A percentile compares a stretch with the other conserved stretches of the same genome.
Conservation (phyloP, 805 yeast species). For the Ogataea ganodermae region DNA sequence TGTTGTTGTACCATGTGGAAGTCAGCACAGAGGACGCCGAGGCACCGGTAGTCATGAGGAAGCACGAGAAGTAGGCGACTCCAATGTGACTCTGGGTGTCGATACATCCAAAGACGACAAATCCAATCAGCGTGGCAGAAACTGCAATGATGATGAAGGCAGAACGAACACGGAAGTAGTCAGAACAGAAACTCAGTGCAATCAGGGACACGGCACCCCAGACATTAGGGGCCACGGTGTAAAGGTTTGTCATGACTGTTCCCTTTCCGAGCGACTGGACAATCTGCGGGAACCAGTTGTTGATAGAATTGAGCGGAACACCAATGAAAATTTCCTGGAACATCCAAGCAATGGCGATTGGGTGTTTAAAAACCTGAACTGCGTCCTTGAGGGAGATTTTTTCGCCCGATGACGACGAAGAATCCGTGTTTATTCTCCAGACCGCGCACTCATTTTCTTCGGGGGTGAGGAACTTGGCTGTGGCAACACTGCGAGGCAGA, state of each 20-base stretch:
- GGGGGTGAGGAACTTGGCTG: slow-evolving; percentile 40
- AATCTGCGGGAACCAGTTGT: slow-evolving; percentile 53
- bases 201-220: slow-evolving; percentile 48
- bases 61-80: slow-evolving; percentile 25
- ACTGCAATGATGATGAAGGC: slow-evolving; percentile 42
- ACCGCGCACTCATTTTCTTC: slow-evolving; percentile 43
- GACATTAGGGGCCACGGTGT: slow-evolving; percentile 50
- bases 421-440: slow-evolving; percentile 45
- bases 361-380: slow-evolving; percentile 45
- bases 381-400: slow-evolving; percentile 43
- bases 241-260: slow-evolving; percentile 42
- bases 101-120: slow-evolving; percentile 47
- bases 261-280: slow-evolving; percentile 41
- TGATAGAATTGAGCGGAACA: slow-evolving; percentile 50
- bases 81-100: slow-evolving; percentile 39
- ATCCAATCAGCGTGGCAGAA: slow-evolving; percentile 44
- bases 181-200: slow-evolving; percentile 43
- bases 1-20: slow-evolving; percentile 53
- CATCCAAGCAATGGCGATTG: slow-evolving; percentile 47
- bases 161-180: slow-evolving; percentile 41
- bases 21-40: slow-evolving; percentile 51
- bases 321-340: slow-evolving; percentile 46
- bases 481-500: slow-evolving; percentile 41
- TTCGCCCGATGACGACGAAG: slow-evolving; percentile 42
- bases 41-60: slow-evolving; percentile 48